Conservation (phyloP, 345 rosid genomes). For the Lepidium africanum region DNA sequence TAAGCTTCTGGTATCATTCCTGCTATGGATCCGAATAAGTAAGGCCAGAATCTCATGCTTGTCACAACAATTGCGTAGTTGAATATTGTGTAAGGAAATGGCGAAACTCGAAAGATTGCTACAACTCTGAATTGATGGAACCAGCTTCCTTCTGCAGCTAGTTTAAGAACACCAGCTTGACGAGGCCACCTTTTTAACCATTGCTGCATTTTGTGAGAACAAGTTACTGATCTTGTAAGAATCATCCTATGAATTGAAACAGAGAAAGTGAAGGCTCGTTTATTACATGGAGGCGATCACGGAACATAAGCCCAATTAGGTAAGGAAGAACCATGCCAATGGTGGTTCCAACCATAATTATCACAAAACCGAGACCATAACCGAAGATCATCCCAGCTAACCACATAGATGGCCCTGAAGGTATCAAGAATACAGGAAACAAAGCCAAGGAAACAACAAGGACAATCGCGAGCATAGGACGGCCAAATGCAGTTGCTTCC, state of each 20-base stretch:
- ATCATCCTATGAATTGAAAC: background rate
- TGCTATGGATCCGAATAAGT: slow-evolving; percentile 72
- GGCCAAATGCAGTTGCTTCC: slow-evolving; percentile 99
- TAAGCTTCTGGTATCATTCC: slow-evolving; percentile 99
- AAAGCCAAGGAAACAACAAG: slow-evolving; percentile 81
- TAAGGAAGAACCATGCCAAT: slow-evolving; percentile 89
- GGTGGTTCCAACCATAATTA: slow-evolving; percentile 95
- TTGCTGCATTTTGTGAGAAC: slow-evolving; percentile 45
- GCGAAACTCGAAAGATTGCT: slow-evolving; percentile 85
- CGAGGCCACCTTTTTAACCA: slow-evolving; percentile 96
- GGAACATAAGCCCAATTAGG: slow-evolving; percentile 67
- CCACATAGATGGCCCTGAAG: slow-evolving; percentile 99
- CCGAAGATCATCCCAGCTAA: slow-evolving; percentile 98
- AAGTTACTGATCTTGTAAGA: background rate
- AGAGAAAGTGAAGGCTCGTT: background rate
- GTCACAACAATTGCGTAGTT: slow-evolving; percentile 89
- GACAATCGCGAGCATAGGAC: slow-evolving; percentile 82
- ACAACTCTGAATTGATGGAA: slow-evolving; percentile 89
- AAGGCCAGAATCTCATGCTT: slow-evolving; percentile 88
- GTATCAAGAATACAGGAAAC: slow-evolving; percentile 89
- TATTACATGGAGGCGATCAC: slow-evolving; percentile 86
- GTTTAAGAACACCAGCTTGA: slow-evolving; percentile 68
- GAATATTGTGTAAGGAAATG: slow-evolving; percentile 96
- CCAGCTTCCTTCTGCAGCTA: slow-evolving; percentile 96
- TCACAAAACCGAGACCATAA: slow-evolving; percentile 80